Evolutionary conservation across 306 rosid genomes (phyloP), one percentile per base, ranked within the genome.

Genomic region (Alnus glutinosa): DNA sequence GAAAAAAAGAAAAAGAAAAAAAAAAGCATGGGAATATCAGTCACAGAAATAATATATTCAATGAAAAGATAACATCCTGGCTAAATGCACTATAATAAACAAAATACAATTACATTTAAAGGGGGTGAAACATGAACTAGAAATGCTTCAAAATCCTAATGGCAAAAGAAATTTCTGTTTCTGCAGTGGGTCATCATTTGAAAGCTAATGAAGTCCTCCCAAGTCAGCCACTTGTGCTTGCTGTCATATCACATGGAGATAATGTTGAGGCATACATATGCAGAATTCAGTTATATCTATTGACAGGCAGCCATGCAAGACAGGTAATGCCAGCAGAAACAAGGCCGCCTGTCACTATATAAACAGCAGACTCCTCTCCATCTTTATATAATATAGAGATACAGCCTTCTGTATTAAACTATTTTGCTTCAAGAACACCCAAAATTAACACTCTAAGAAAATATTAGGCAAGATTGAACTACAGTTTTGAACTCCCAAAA

Each of bases 381-480:
- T 61, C 37, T 42, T 70, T 71, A 73, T 79, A 73, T 62, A 54
- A 62, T 57, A 63, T 48, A 75, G 9, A 70, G 73, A 78, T 71
- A 69, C 7, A 30, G 11, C 12, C 50, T 55, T 70, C 63, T 19
- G 12, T 55, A 11, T 39, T 8, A 74, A 42, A 7, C 42, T 44
- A 14, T 58, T 52, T 58, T 42, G 36, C 12, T 73, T 46, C 71
- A 36, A 55, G 70, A 78, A 75, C 49, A 75, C 55, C 59, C n/a
- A 55, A 51, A 51, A 49, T 62, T 54, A 83, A 67, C 73, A 47
- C 54, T 74, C 74, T 23, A 62, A 32, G 16, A 68, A 19, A 14
- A 79, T 73, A n/a, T 47, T 70, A 70, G 32, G 84, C 67, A 51
- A 82, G 83, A 76, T 46, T 66, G 55, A 44, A 55, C 14, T 36